Evolutionary conservation across 176 grass and related monocot species (phyloP).

Genomic region (Ensete glaucum): DNA sequence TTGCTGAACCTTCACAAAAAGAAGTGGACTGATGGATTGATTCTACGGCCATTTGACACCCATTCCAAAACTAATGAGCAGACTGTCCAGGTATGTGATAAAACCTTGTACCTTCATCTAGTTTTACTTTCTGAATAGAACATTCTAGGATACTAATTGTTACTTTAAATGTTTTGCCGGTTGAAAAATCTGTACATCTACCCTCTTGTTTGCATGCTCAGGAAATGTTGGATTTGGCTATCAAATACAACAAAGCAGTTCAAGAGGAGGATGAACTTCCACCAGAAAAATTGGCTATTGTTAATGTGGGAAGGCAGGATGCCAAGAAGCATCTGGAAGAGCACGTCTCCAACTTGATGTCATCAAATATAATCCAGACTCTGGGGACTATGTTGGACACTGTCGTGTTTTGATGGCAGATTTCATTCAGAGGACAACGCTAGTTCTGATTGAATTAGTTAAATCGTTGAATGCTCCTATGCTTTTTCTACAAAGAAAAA

Average conservation of each 20-base stretch:
- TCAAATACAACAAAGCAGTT: conserved; percentile 96
- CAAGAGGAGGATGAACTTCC: conserved; percentile 94
- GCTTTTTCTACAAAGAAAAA: no score
- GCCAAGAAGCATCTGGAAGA: conserved; percentile 97
- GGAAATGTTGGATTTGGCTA: conserved; percentile 91
- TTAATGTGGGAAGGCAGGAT: conserved; percentile 85
- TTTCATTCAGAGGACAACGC: not conserved
- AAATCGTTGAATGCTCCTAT: no score
- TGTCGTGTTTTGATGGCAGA: conserved; percentile 53
- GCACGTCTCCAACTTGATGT: conserved; percentile 94
- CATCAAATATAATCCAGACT: conserved; percentile 92
- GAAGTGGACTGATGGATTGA: conserved; percentile 97
- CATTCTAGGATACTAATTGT: no score
- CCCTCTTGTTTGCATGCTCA: conserved; percentile 15
- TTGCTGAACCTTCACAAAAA: conserved; percentile 90
- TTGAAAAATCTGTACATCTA: not conserved
- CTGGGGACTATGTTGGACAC: conserved; percentile 90
- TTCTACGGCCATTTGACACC: conserved; percentile 56
- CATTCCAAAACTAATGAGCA: conserved; percentile 95
- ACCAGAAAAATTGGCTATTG: conserved; percentile 86
- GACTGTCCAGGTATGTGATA: conserved; percentile 61
- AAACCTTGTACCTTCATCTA: not conserved
- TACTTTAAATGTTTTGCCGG: not conserved
- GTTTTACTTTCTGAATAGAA: not conserved
- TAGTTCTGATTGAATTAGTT: no score